Evolutionary conservation across 2,329 filamentous ascomycete species (phyloP).

Genomic region (Colletotrichum euphorbiae): DNA sequence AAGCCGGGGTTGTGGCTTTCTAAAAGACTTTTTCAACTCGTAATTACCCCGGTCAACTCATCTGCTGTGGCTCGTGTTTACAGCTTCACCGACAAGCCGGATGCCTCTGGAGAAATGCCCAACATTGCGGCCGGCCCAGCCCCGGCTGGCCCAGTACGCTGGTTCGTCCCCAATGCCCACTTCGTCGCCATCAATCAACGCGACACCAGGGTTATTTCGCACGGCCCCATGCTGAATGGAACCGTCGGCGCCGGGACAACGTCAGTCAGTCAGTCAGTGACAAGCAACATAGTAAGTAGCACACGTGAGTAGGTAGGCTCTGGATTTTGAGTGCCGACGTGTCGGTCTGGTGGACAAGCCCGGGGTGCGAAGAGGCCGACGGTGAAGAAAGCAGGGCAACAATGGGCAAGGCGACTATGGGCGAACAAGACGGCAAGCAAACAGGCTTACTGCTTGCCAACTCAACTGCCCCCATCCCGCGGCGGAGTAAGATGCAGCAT

Average conservation of each 20-base stretch:
- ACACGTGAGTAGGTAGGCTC: constrained; percentile 13
- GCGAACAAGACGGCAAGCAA: constrained; percentile 27
- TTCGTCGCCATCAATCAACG: constrained; percentile 36
- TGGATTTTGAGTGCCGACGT: constrained; percentile 15
- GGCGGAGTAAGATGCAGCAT: constrained; percentile 37
- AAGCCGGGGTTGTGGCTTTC: constrained; percentile 15
- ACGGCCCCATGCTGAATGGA: constrained; percentile 31
- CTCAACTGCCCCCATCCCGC: constrained; percentile 34
- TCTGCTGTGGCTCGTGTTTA: constrained; percentile 38
- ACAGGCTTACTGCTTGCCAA: constrained; percentile 36
- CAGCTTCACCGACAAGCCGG: constrained; percentile 34
- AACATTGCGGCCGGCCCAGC: constrained; percentile 24
- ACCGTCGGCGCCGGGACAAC: constrained; percentile 27
- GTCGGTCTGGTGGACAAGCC: constrained; percentile 16
- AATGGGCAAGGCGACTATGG: neutral
- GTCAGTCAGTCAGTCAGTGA: constrained; percentile 22
- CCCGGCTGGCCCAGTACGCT: constrained; percentile 31
- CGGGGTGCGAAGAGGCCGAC: constrained; percentile 14
- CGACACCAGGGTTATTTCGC: constrained; percentile 35
- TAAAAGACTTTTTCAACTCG: constrained; percentile 29
- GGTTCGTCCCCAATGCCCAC: constrained; percentile 35
- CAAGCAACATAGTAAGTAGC: constrained; percentile 8
- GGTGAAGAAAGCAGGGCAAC: constrained; percentile 27
- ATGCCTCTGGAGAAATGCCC: constrained; percentile 32
- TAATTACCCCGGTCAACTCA: constrained; percentile 31